Base-by-base conservation (phyloP, 1,284 basidiomycete species). In the Phellopilus nigrolimitatus region DNA sequence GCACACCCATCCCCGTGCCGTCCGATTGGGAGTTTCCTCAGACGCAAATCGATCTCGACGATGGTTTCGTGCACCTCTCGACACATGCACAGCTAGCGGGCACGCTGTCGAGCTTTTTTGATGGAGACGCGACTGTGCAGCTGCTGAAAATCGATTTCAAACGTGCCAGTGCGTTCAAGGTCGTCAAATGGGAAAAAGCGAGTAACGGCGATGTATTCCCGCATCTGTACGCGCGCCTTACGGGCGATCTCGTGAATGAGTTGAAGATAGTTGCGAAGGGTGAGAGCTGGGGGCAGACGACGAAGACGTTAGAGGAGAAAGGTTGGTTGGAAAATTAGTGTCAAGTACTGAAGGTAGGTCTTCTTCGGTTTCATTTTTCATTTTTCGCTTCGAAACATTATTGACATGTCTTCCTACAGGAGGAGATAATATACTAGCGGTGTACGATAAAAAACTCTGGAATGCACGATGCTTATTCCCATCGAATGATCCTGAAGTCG, bases 11-110 rank as follows among this genome's bases (percentile, higher is more conserved):
- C 3, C 56, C 56, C 15, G 33, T 57, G 12, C 46, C 54, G 7
- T 51, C 56, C 4, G 21, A 25, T 28, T 49, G 43, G 51, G 36
- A 33, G 21, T 55, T 59, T 40, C 56, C 54, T 5, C 43, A 56
- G 22, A 51, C 56, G 9, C 49, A 55, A 22, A 49, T 56, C 17
- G 60, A 61, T 45, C 53, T 53, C 19, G 54, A 57, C n/a, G 57
- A 59, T 44, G 60, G 60, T 22, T 61, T 59, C 55, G 54, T 60
- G 12, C 60, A 61, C 49, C 48, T 60, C 30, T 59, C 57, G 3
- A 59, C 59, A 36, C 37, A 31, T 19, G 37, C 38, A 24, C 60
- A 61, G 39, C 49, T 59, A 21, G 50, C 53, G 21, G 44, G 39
- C n/a, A 59, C 58, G 9, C 53, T 61, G 39, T 50, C 47, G 4